Percentiles rank a stretch among this genome's conserved stretches.
phyloP scores from a whole-genome alignment of 2,329 filamentous ascomycete genomes.

The Aspergillus jensenii region DNA sequence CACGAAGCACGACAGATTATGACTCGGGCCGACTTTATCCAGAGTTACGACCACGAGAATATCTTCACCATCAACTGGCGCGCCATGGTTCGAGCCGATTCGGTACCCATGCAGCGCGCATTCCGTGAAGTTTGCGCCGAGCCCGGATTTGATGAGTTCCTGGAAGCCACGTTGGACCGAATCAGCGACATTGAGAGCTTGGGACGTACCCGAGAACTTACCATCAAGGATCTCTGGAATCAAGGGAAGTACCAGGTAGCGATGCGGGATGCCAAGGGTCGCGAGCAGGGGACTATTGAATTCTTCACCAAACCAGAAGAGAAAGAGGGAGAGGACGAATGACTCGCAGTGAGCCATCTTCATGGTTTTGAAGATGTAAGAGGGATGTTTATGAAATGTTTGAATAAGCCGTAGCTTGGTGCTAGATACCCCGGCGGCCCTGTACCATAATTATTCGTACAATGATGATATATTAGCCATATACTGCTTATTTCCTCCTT shows the following conservation, averaged over 20 bases:
- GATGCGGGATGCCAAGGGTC: slow-evolving; percentile 48
- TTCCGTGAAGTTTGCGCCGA: slow-evolving; percentile 79
- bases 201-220: slow-evolving; percentile 88
- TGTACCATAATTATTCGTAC: not conserved
- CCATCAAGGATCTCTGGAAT: slow-evolving; percentile 89
- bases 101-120: slow-evolving; percentile 92
- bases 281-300: slow-evolving; percentile 48
- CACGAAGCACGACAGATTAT: slow-evolving; percentile 87
- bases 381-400: slow-evolving; percentile 3
- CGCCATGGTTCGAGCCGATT: slow-evolving; percentile 86
- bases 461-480: not conserved
- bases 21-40: slow-evolving; percentile 93
- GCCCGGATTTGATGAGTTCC: slow-evolving; percentile 75
- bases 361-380: not conserved
- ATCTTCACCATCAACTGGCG: slow-evolving; percentile 90
- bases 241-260: slow-evolving; percentile 75
- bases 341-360: slow-evolving; percentile 9
- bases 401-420: not conserved
- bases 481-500: not conserved
- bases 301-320: slow-evolving; percentile 45
- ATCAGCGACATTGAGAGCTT: slow-evolving; percentile 93
- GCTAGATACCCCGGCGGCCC: not conserved
- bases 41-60: slow-evolving; percentile 88
- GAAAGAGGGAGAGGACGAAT: slow-evolving; percentile 24
- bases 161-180: slow-evolving; percentile 78